Percentiles rank a stretch among this genome's conserved stretches.
These are phyloP conservation scores for Adiantum capillusveneris DNA, from an alignment of 75 land plant genomes.

Conservation along the genomic window DNA sequence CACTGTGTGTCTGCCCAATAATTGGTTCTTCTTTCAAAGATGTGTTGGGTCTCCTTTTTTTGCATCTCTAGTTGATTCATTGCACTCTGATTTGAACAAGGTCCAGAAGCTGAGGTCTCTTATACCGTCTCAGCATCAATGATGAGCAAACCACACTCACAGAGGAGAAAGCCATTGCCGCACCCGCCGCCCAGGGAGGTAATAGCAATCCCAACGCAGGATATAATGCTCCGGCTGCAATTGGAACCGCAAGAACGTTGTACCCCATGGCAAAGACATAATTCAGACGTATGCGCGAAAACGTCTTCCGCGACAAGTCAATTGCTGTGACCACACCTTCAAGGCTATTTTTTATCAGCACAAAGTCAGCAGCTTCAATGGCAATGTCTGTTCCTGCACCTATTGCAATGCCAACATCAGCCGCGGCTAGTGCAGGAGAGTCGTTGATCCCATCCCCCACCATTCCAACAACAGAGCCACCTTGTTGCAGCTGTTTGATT, in stretches of 20 bases:
- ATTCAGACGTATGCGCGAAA: slow-evolving; percentile 69
- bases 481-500: slow-evolving; percentile 55
- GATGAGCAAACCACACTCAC: slow-evolving; percentile 95
- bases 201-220: slow-evolving; percentile 50
- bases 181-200: slow-evolving; percentile 98
- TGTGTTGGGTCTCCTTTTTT: neutral
- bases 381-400: slow-evolving; percentile 99
- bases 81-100: neutral
- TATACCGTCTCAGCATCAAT: slow-evolving; percentile 71
- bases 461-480: slow-evolving; percentile 89
- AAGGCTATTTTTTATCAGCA: slow-evolving; percentile 78
- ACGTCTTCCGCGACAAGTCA: slow-evolving; percentile 88
- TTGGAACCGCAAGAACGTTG: slow-evolving; percentile 82
- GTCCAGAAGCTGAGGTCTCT: slow-evolving; percentile 52
- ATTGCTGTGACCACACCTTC: slow-evolving; percentile 99
- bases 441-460: slow-evolving; percentile 98
- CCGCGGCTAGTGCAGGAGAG: slow-evolving; percentile 93
- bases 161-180: slow-evolving; percentile 94
- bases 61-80: neutral
- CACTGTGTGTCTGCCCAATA: no score
- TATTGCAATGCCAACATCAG: slow-evolving; percentile 98
- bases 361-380: slow-evolving; percentile 96
- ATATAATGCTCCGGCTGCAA: slow-evolving; percentile 87
- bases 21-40: no score
- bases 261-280: slow-evolving; percentile 96